phyloP scores from a whole-genome alignment of 108 stramenopile species.

The Skeletonema menzelii region DNA sequence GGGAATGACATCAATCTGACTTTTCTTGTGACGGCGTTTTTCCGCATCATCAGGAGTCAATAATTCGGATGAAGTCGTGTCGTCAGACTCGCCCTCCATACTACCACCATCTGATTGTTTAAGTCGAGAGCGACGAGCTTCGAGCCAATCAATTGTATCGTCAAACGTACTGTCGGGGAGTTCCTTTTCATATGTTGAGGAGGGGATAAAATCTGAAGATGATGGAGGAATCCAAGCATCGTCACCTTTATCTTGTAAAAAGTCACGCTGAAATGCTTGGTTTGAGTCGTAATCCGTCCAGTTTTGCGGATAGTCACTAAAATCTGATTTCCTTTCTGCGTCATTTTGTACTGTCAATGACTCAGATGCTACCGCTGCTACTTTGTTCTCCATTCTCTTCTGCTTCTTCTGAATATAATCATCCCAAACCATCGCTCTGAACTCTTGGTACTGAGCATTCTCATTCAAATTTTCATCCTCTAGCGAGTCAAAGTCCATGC shows the following conservation, averaged over 20 bases:
- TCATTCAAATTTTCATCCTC: conserved; percentile 28
- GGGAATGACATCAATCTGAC: conserved; percentile 55
- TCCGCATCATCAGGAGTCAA: conserved; percentile 42
- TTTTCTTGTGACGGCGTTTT: conserved; percentile 25
- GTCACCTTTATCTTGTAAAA: conserved; percentile 35
- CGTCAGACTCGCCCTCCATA: too few relatives aligned
- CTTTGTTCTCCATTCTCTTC: neutral
- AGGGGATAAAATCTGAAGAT: conserved; percentile 29
- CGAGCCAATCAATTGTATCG: conserved; percentile 70
- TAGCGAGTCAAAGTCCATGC: conserved; percentile 8
- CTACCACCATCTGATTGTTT: neutral
- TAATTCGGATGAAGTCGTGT: conserved; percentile 20
- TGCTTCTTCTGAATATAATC: conserved; percentile 19
- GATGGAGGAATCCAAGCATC: conserved; percentile 30
- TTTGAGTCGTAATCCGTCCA: conserved; percentile 50
- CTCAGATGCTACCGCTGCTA: neutral
- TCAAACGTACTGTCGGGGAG: conserved; percentile 4
- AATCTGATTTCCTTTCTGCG: conserved; percentile 8
- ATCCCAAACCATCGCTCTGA: conserved; percentile 41
- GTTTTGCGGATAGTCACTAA: conserved; percentile 24
- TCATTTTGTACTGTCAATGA: neutral
- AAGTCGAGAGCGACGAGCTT: conserved; percentile 57
- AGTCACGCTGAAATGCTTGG: conserved; percentile 42
- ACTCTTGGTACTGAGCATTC: conserved; percentile 24
- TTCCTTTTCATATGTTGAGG: neutral